Evolutionary conservation across 148 eudicot species (phyloP), one percentile per base, ranked within the genome.

Genomic region (Polygonum maritimum): DNA sequence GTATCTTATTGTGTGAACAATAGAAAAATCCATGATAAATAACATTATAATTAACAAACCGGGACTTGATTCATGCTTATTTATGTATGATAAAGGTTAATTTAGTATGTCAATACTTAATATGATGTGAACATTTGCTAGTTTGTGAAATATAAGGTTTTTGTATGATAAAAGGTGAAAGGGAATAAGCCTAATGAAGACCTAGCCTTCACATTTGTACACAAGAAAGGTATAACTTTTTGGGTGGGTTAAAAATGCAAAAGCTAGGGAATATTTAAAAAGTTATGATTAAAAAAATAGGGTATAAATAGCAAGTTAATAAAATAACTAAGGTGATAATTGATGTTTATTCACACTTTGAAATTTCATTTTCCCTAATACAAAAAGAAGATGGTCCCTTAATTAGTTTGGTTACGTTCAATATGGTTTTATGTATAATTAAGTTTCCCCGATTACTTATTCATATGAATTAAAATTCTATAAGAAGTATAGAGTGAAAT

Each of bases 221-320:
- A 14, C 19, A 67, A 67, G 44, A 67, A 67, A 67, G 71, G 71
- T 67, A 67, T 38, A 67, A 35, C 71, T 67, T 67, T 67, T 36
- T 15, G 71, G 71, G 45, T 67, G 5, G 71, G 71, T 33, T 67
- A 67, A 67, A 57, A 67, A 67, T 67, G 44, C 71, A 67, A 67
- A 67, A 35, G 44, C 44, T 40, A 40, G 16, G 71, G 71, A 67
- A 67, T 67, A 67, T 67, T 15, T 67, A 35, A 36, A 67, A 67
- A 67, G 71, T 67, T 16, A 21, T 9, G 19, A 10, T 22, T 36
- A 38, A 3, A 67, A 14, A 67, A 16, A 3, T 65, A 3, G 13
- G 71, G 15, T n/a, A 54, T 54, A 54, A 15, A 67, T 67, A 35
- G 36, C 44, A 67, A 67, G 71, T 5, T 67, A 35, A 18, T 14